Evolutionary conservation across 768 basidiomycete species (phyloP).

Genomic region (Boletus edulis): DNA sequence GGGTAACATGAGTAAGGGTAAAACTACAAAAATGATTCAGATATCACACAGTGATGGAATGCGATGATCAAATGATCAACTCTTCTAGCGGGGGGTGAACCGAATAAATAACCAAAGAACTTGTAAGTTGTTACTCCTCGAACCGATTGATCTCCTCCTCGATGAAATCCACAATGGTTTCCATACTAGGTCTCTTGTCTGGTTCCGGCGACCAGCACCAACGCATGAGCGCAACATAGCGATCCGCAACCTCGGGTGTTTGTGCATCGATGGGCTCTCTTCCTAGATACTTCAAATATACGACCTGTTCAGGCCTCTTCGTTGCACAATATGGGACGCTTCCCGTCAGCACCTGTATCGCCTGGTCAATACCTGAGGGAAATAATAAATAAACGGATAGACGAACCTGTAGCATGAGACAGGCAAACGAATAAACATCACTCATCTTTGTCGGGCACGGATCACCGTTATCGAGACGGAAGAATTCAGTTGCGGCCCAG

Average conservation of each 20-base stretch:
- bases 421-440: conserved; percentile 15
- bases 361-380: background rate
- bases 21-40: too few species aligned
- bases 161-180: conserved; percentile 1
- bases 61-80: too few species aligned
- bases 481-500: conserved; percentile 14
- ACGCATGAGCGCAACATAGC: conserved; percentile 2
- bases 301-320: conserved; percentile 9
- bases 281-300: conserved; percentile 12
- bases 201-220: conserved; percentile 11
- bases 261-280: conserved; percentile 12
- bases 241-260: conserved; percentile 3
- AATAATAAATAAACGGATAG: background rate
- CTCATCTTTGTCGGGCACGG: conserved; percentile 8
- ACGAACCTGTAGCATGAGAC: conserved; percentile 16
- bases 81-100: too few species aligned
- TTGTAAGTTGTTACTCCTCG: too few species aligned
- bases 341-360: conserved; percentile 6
- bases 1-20: too few species aligned
- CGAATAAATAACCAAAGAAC: too few species aligned
- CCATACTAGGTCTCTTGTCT: conserved; percentile 10
- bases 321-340: conserved; percentile 7
- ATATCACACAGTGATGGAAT: too few species aligned
- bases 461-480: background rate
- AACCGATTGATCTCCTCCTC: background rate